A percentile compares a stretch with the other conserved stretches of the same genome.
phyloP scores from a whole-genome alignment of 371 early-diverging fungal species.

The Funneliformis caledonium region DNA sequence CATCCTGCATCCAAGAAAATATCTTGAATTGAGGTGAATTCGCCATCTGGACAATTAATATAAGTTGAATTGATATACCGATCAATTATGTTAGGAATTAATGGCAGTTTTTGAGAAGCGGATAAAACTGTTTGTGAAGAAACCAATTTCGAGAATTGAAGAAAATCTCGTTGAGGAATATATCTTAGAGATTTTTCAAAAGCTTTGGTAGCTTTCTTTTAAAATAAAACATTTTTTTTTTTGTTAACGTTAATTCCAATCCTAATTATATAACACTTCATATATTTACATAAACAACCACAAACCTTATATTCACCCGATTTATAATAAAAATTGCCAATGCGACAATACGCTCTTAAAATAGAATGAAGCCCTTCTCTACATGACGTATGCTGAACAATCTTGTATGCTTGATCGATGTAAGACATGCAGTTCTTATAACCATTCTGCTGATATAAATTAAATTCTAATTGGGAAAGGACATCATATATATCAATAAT shows the following conservation, averaged over 20 bases:
- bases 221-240: background rate
- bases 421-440: background rate
- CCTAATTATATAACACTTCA: background rate
- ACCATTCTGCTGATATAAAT: background rate
- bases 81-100: slow-evolving; percentile 27
- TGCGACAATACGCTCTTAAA: slow-evolving; percentile 13
- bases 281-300: background rate
- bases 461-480: background rate
- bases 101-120: background rate
- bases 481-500: background rate
- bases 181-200: slow-evolving; percentile 8
- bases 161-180: slow-evolving; percentile 9
- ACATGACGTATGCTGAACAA: slow-evolving; percentile 2
- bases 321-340: background rate
- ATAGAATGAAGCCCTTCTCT: slow-evolving; percentile 1
- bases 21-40: slow-evolving; percentile 9
- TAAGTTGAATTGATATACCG: slow-evolving; percentile 23
- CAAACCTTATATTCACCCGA: slow-evolving; percentile 8
- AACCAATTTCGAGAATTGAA: background rate
- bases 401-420: slow-evolving; percentile 16
- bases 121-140: slow-evolving; percentile 15
- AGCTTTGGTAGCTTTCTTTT: slow-evolving; percentile 5
- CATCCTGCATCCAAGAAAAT: background rate
- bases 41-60: background rate
- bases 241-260: background rate